Evolutionary conservation across 768 basidiomycete genomes (phyloP), one percentile per base, ranked within the genome.

Genomic region (Guyanaporus albipodus): DNA sequence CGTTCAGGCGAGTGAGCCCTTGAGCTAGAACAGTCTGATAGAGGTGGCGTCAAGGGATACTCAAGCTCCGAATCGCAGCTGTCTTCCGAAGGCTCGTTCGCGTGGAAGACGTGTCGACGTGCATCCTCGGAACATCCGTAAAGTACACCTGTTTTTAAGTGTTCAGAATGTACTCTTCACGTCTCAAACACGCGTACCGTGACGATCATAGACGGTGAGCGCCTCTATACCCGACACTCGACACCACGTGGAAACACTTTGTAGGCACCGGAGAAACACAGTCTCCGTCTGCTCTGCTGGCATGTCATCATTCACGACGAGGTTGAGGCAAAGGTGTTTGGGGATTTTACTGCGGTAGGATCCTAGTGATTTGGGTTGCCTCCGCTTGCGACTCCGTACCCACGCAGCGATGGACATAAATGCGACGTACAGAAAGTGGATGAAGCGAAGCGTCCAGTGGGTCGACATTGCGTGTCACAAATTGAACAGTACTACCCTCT

Each of bases 21-120:
- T 10, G 86, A 86, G 21, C 76, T 78, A 21, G 84, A 80, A 56
- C 74, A 75, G 61, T 87, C 87, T 8, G 87, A 90, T 15, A 76
- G 69, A 4, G 87, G 88, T n/a, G 87, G 88, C 0, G 87, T 90
- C 35, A 79, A 70, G 32, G 87, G 88, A 62, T 82, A 88, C 57
- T 81, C 77, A 4, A 77, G 63, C 45, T 86, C 84, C 17, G 79
- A 77, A 46, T 75, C 77, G 44, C 70, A 70, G 17, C 67, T 69
- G 24, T 73, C 67, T 44, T 52, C 54, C 24, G 29, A 56, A 38
- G 27, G 39, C 44, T 61, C 64, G 42, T 54, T 48, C 46, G 48
- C 37, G 8, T 51, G 37, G 44, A 67, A 59, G 40, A 77, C 56
- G 38, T 67, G 67, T 50, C 69, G 68, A 31, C 67, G 69, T 29